A percentile compares a stretch with the other conserved stretches of the same genome.
Evolutionary conservation across 805 yeast genomes (phyloP).

Genomic region (Wickerhamomyces queroliae): DNA sequence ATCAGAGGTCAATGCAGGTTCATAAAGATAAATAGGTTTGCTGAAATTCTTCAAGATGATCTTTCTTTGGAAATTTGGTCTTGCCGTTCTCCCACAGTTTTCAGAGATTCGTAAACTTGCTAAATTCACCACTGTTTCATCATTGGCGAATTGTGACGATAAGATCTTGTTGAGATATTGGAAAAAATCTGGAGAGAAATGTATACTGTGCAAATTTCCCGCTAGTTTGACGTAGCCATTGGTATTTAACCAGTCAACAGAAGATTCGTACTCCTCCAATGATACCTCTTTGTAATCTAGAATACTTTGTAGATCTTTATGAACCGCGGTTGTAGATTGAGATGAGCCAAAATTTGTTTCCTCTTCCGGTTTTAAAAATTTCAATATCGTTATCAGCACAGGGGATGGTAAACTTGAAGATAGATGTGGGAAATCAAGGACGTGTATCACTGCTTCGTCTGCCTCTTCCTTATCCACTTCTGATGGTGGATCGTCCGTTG

Average conservation of each 20-base stretch:
- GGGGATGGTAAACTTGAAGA: slow-evolving; percentile 38
- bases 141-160: slow-evolving; percentile 34
- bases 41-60: slow-evolving; percentile 40
- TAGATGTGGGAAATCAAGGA: slow-evolving; percentile 56
- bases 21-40: slow-evolving; percentile 39
- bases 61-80: slow-evolving; percentile 60
- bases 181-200: slow-evolving; percentile 33
- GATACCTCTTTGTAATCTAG: slow-evolving; percentile 31
- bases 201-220: slow-evolving; percentile 24
- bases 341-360: slow-evolving; percentile 47
- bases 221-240: slow-evolving; percentile 29
- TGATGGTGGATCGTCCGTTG: neutral
- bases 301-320: slow-evolving; percentile 11
- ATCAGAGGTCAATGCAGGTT: slow-evolving; percentile 85
- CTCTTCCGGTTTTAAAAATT: slow-evolving; percentile 41
- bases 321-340: too few relatives aligned
- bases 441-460: slow-evolving; percentile 34
- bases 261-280: slow-evolving; percentile 14
- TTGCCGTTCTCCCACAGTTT: slow-evolving; percentile 80
- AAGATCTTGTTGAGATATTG: slow-evolving; percentile 43
- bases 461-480: slow-evolving; percentile 9
- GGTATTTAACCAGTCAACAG: slow-evolving; percentile 39
- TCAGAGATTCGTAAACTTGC: slow-evolving; percentile 70
- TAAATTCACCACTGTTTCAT: slow-evolving; percentile 39
- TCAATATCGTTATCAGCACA: slow-evolving; percentile 39